Evolutionary conservation across 2,329 filamentous ascomycete species (phyloP).

Genomic region (Xylaria sp.): DNA sequence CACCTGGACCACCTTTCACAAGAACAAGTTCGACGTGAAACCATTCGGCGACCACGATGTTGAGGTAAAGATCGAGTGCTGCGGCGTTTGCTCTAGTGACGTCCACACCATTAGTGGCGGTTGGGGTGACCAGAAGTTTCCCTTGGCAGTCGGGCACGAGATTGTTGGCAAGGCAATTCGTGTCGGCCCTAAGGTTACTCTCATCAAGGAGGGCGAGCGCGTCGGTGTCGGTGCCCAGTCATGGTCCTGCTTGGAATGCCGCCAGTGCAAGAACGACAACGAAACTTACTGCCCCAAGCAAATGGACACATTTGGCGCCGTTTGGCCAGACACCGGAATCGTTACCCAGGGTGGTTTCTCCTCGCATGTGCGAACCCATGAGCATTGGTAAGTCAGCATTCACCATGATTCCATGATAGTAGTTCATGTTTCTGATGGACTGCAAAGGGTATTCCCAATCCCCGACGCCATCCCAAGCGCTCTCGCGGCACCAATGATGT

Average conservation of each 20-base stretch:
- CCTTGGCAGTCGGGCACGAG: conserved; percentile 72
- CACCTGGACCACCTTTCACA: conserved; percentile 69
- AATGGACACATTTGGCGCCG: conserved; percentile 68
- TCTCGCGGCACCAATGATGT: conserved; percentile 82
- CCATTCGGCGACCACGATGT: conserved; percentile 88
- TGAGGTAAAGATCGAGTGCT: conserved; percentile 86
- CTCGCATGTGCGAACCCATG: conserved; percentile 75
- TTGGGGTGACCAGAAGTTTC: conserved; percentile 60
- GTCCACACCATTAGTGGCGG: conserved; percentile 76
- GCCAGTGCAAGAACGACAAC: conserved; percentile 71
- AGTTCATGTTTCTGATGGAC: conserved; percentile 2
- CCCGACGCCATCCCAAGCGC: conserved; percentile 73
- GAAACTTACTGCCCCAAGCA: conserved; percentile 74
- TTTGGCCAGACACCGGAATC: conserved; percentile 68
- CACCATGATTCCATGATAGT: not conserved
- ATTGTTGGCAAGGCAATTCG: conserved; percentile 75
- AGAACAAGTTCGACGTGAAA: conserved; percentile 83
- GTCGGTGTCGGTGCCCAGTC: conserved; percentile 77
- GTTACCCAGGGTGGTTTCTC: conserved; percentile 70
- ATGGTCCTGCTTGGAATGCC: conserved; percentile 71
- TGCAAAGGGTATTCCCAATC: conserved; percentile 71
- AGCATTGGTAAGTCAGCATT: conserved; percentile 67
- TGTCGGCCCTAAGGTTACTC: conserved; percentile 72
- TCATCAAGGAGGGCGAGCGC: conserved; percentile 68
- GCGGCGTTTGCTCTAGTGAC: conserved; percentile 79